phyloP scores from a whole-genome alignment of 2,329 filamentous ascomycete genomes.

The Fusarium drepaniforme region DNA sequence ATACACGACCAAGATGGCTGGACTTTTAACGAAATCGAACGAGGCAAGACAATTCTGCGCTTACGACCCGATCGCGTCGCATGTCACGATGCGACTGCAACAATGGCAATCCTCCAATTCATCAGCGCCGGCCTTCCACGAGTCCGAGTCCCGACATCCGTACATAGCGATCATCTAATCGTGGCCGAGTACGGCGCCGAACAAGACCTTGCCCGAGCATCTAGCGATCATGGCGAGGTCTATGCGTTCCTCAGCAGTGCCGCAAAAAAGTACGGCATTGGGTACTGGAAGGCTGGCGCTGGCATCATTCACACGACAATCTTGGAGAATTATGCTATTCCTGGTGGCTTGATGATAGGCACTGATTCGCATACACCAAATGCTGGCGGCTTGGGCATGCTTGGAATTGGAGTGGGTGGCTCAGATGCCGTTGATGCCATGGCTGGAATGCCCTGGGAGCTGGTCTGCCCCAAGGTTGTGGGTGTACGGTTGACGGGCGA shows the following conservation, averaged over 20 bases:
- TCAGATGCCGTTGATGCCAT: conserved; percentile 60
- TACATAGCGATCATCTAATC: conserved; percentile 56
- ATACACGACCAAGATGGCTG: conserved; percentile 44
- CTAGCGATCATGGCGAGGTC: conserved; percentile 44
- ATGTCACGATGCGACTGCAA: conserved; percentile 57
- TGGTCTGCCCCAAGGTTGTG: conserved; percentile 47
- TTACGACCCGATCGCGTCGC: conserved; percentile 54
- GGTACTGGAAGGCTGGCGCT: conserved; percentile 52
- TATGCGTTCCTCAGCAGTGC: conserved; percentile 54
- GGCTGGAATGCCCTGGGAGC: conserved; percentile 50
- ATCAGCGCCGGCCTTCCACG: conserved; percentile 54
- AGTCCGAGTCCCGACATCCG: conserved; percentile 53
- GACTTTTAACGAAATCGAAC: conserved; percentile 46
- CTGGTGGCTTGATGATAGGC: conserved; percentile 51
- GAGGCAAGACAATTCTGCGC: conserved; percentile 53
- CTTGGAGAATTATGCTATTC: conserved; percentile 55
- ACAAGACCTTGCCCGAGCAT: conserved; percentile 6
- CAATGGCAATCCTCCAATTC: conserved; percentile 57
- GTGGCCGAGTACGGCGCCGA: conserved; percentile 32
- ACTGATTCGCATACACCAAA: conserved; percentile 54
- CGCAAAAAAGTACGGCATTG: conserved; percentile 60
- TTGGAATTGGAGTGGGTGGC: conserved; percentile 58
- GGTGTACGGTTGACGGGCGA: conserved; percentile 48
- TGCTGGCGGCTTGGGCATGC: conserved; percentile 51
- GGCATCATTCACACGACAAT: conserved; percentile 55